phyloP scores from a whole-genome alignment of 2,329 filamentous ascomycete genomes.

The Mycosphaerella sp. region DNA sequence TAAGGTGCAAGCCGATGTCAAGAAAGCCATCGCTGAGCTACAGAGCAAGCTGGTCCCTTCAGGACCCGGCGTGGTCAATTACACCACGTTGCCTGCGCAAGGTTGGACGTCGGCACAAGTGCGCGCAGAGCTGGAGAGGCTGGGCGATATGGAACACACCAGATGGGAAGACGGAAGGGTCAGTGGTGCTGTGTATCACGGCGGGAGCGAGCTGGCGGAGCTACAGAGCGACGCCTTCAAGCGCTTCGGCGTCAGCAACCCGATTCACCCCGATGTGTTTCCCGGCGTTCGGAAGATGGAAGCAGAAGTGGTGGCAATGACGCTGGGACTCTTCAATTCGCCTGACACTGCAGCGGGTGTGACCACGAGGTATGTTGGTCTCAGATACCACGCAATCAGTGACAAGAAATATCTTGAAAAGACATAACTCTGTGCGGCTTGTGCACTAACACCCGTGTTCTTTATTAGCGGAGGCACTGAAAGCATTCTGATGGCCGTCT shows the following conservation, averaged over 20 bases:
- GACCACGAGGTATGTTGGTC: conserved; percentile 53
- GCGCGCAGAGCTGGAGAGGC: conserved; percentile 66
- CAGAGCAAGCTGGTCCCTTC: conserved; percentile 75
- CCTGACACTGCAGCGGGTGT: conserved; percentile 80
- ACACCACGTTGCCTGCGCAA: conserved; percentile 71
- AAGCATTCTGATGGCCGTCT: conserved; percentile 91
- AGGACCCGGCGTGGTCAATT: conserved; percentile 63
- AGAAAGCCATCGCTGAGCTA: conserved; percentile 70
- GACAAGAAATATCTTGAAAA: too few species aligned
- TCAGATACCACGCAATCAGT: too few species aligned
- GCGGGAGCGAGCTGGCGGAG: conserved; percentile 71
- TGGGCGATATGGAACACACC: conserved; percentile 85
- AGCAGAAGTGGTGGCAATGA: conserved; percentile 95
- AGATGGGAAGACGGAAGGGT: conserved; percentile 95
- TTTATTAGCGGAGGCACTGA: conserved; percentile 70
- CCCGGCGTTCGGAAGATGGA: conserved; percentile 99
- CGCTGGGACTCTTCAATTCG: conserved; percentile 69
- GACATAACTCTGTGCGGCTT: too few species aligned
- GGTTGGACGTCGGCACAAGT: conserved; percentile 77
- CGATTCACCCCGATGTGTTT: conserved; percentile 97
- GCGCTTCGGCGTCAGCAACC: conserved; percentile 90
- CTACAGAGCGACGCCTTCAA: conserved; percentile 90
- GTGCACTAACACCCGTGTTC: too few species aligned
- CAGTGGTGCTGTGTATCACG: conserved; percentile 93
- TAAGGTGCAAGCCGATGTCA: conserved; percentile 78